Percentiles rank a stretch among this genome's conserved stretches.
These are phyloP conservation scores for Dothistroma pini DNA, from an alignment of 2,329 filamentous ascomycete species.

Conservation along the genomic window DNA sequence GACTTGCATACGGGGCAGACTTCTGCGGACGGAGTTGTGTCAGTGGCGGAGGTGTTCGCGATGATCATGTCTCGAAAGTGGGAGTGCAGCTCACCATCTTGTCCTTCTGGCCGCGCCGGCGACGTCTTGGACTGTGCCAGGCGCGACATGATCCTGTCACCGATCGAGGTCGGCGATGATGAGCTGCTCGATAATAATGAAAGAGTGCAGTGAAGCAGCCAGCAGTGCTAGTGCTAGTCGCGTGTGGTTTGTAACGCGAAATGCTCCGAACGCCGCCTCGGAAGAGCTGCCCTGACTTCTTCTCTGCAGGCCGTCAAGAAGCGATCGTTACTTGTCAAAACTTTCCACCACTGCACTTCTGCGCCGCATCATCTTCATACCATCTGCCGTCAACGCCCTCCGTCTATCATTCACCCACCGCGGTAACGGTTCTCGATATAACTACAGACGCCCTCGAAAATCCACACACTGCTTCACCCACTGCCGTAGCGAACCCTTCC, in stretches of 20 bases:
- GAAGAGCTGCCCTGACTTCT: neutral
- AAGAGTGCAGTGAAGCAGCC: neutral
- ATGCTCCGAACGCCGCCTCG: neutral
- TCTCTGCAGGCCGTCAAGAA: neutral
- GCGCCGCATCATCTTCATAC: constrained; percentile 1
- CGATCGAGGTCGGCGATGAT: constrained; percentile 16
- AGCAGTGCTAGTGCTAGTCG: neutral
- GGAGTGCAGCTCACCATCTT: constrained; percentile 33
- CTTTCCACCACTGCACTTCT: constrained; percentile 1
- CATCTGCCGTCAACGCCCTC: neutral
- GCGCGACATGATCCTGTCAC: constrained; percentile 31
- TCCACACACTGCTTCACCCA: neutral
- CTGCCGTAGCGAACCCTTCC: constrained; percentile 5
- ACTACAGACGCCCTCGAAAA: neutral
- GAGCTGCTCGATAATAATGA: constrained; percentile 13
- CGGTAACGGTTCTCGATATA: neutral
- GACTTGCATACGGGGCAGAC: constrained; percentile 98
- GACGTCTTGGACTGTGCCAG: constrained; percentile 28
- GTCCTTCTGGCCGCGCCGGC: constrained; percentile 23
- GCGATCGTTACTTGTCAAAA: neutral
- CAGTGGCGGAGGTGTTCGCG: constrained; percentile 18
- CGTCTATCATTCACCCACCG: neutral
- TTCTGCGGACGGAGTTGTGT: constrained; percentile 46
- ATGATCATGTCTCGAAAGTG: constrained; percentile 18
- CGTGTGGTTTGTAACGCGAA: neutral